Percentiles rank a stretch among this genome's conserved stretches.
Evolutionary conservation across 2,329 filamentous ascomycete genomes (phyloP).

Genomic region (Aplosporella prunicola): DNA sequence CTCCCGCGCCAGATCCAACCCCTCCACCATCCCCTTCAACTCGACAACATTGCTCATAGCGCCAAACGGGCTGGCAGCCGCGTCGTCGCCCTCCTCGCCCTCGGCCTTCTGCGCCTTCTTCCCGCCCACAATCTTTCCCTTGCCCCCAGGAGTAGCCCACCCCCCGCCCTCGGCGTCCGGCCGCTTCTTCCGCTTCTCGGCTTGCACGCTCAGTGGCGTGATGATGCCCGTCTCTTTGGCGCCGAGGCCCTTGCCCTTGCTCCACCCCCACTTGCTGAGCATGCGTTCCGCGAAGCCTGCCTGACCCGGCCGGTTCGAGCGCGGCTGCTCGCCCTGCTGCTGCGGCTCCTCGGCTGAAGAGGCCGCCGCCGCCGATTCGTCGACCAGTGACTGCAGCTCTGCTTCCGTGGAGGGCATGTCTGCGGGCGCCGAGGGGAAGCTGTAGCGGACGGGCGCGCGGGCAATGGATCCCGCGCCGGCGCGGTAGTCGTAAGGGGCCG

Average conservation of each 20-base stretch:
- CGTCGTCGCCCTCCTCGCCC: constrained; percentile 23
- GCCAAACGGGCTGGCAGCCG: constrained; percentile 28
- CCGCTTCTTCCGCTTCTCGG: constrained; percentile 72
- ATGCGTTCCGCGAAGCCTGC: constrained; percentile 77
- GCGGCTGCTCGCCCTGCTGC: constrained; percentile 29
- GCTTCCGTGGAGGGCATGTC: constrained; percentile 38
- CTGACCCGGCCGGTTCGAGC: constrained; percentile 65
- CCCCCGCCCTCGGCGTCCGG: constrained; percentile 71
- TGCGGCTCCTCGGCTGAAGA: background rate
- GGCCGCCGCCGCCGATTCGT: constrained; percentile 23
- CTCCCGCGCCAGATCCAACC: constrained; percentile 71
- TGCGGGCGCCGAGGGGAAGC: constrained; percentile 41
- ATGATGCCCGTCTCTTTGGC: constrained; percentile 74
- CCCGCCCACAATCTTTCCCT: constrained; percentile 74
- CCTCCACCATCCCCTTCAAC: constrained; percentile 74
- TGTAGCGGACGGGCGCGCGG: constrained; percentile 68
- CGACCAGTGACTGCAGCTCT: constrained; percentile 36
- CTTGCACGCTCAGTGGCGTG: constrained; percentile 61
- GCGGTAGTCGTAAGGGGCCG: constrained; percentile 16
- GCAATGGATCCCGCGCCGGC: constrained; percentile 55
- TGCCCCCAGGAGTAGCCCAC: constrained; percentile 56
- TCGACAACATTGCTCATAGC: constrained; percentile 75
- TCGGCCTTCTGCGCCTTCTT: constrained; percentile 42
- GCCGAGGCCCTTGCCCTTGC: constrained; percentile 77
- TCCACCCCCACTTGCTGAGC: constrained; percentile 92